Conservation (phyloP, 495 filamentous ascomycete species). For the Xylaria sp. region DNA sequence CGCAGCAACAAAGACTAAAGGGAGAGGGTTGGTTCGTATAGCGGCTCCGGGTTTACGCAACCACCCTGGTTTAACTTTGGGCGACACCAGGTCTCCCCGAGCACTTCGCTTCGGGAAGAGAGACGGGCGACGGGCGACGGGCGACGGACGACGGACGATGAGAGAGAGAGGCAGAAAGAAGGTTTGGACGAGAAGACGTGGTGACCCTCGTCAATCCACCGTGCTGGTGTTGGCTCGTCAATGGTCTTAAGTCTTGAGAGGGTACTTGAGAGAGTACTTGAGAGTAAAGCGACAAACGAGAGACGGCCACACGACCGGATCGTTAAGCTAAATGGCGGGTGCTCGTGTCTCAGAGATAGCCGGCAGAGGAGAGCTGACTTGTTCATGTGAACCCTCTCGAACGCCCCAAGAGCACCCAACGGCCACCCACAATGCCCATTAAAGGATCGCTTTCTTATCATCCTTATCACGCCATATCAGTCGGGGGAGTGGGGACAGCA, state of each 20-base stretch:
- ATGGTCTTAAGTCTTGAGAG: too few species aligned
- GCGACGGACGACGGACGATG: too few species aligned
- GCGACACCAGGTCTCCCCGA: neutral
- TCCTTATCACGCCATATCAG: constrained; percentile 18
- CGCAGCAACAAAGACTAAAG: constrained; percentile 20
- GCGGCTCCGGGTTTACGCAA: constrained; percentile 9
- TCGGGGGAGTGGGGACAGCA: neutral
- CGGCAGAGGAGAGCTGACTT: constrained; percentile 21
- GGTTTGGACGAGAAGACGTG: constrained; percentile 11
- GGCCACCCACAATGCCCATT: neutral
- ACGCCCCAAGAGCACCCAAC: neutral
- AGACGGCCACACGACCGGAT: constrained; percentile 3
- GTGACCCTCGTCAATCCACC: constrained; percentile 3
- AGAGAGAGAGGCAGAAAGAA: neutral
- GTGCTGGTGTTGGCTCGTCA: neutral
- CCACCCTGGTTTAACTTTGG: neutral
- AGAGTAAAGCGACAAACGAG: constrained; percentile 20
- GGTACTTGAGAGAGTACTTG: too few species aligned
- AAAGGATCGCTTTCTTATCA: neutral
- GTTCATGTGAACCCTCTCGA: constrained; percentile 26
- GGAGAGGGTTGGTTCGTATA: neutral
- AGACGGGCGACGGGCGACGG: too few species aligned
- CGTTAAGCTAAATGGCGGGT: neutral
- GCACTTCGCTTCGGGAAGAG: neutral
- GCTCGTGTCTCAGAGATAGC: constrained; percentile 12